A percentile compares a stretch with the other conserved stretches of the same genome.
Conservation (phyloP, 2,329 filamentous ascomycete genomes). For the Neonectria neomacrospora region DNA sequence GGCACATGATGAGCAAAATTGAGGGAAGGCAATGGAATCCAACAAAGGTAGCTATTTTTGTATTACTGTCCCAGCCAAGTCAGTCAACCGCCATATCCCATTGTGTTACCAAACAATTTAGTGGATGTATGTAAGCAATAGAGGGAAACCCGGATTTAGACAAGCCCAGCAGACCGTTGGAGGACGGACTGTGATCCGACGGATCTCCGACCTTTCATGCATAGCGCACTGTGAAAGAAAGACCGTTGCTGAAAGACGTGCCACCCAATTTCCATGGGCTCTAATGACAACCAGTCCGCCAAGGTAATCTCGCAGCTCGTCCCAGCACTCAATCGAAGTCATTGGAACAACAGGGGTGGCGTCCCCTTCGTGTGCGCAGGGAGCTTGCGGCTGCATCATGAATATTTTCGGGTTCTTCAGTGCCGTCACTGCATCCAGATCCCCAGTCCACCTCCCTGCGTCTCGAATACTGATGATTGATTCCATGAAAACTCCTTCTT, state of each 20-base stretch:
- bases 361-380: not conserved
- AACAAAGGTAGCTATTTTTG: no score
- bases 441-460: not conserved
- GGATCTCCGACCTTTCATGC: not conserved
- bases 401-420: not conserved
- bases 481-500: not conserved
- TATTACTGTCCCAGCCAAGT: no score
- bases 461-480: not conserved
- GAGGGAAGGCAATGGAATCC: no score
- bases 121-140: no score
- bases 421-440: not conserved
- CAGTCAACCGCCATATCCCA: no score
- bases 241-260: not conserved
- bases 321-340: not conserved
- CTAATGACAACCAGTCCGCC: not conserved
- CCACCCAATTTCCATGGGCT: not conserved
- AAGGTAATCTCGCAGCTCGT: not conserved
- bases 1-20: no score
- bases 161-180: not conserved
- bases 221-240: not conserved
- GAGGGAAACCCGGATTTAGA: not conserved
- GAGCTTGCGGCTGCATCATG: not conserved
- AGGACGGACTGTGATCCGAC: not conserved
- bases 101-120: no score
- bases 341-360: not conserved